Percentiles rank a stretch among this genome's conserved stretches.
phyloP scores from a whole-genome alignment of 306 rosid genomes.

The Cercis canadensis region DNA sequence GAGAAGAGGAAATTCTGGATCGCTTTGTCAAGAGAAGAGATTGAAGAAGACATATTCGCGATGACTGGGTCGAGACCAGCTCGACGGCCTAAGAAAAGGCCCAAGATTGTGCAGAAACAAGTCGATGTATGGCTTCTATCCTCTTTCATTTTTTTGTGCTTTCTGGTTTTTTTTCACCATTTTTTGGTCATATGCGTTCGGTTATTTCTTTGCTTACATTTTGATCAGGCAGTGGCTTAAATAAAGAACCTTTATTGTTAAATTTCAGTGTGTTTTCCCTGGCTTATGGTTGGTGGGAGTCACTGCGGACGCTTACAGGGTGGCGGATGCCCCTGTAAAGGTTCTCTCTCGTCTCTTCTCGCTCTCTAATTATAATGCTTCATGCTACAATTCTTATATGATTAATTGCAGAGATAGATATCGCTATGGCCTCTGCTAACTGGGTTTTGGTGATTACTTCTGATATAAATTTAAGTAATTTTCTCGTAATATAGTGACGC shows the following conservation, averaged over 20 bases:
- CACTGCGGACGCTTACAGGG: conserved; percentile 69
- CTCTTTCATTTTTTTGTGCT: not conserved
- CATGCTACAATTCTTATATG: not conserved
- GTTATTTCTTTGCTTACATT: not conserved
- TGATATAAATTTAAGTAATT: not conserved
- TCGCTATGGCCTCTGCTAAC: too few relatives aligned
- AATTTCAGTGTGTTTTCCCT: conserved; percentile 74
- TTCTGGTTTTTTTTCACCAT: not conserved
- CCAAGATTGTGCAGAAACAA: conserved; percentile 91
- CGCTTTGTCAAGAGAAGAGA: conserved; percentile 90
- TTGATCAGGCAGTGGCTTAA: not conserved
- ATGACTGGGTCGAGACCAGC: conserved; percentile 94
- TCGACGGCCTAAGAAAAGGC: conserved; percentile 84
- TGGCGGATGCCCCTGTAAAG: conserved; percentile 72
- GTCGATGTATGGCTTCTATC: conserved; percentile 62
- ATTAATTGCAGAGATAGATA: not conserved
- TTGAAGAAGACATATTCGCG: conserved; percentile 86
- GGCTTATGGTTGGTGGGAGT: conserved; percentile 91
- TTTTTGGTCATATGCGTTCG: not conserved
- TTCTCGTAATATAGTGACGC: conserved; percentile 3
- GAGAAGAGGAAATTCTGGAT: conserved; percentile 94
- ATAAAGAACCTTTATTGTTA: not conserved
- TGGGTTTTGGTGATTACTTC: not conserved
- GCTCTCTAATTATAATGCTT: not conserved
- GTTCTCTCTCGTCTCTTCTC: conserved; percentile 37